Base-by-base conservation (phyloP, 1,284 basidiomycete genomes). In the Boletus sp. region DNA sequence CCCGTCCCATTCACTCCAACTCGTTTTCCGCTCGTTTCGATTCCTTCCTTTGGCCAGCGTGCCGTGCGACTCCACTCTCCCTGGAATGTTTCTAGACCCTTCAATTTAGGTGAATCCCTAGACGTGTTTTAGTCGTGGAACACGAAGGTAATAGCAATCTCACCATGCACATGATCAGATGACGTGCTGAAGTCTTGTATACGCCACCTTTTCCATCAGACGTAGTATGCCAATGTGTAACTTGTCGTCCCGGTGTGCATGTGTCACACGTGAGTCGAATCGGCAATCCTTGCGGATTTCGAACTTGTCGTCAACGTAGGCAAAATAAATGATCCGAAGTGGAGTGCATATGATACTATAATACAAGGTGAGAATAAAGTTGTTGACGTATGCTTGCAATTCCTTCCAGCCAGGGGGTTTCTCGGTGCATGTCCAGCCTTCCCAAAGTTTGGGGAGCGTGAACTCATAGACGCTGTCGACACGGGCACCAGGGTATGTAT, bases 1-100 rank as follows among this genome's bases (percentile, higher is more conserved):
- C 57, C 57, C 0, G 56, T 60, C 2, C 57, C 57, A 9, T 60
- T 49, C 3, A 60, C 12, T 6, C 57, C 56, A 3, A 57, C 57
- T 20, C 36, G 45, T 23, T 57, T 60, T 1, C 55, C 44, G n/a
- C 0, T 17, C 1, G 42, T 60, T 20, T 57, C 38, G 10, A 57
- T 57, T 1, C 52, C 56, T 19, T 43, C 42, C 30, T 51, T 37
- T n/a, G 50, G 57, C 57, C 55, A 57, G 0, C 56, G 45, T 5
- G 33, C 41, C 2, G 57, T 57, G 23, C 55, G 56, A 16, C 27
- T 29, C n/a, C 41, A 46, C 14, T 6, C 2, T 4, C 57, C 54
- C 5, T 40, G 17, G 38, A 57, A 57, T 8, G 23, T 45, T 10
- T 51, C 52, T 2, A 55, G 26, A 16, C 55, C 55, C n/a, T 55